Conservation (phyloP, 371 early-diverging fungal genomes). For the Mucor racemosus region DNA sequence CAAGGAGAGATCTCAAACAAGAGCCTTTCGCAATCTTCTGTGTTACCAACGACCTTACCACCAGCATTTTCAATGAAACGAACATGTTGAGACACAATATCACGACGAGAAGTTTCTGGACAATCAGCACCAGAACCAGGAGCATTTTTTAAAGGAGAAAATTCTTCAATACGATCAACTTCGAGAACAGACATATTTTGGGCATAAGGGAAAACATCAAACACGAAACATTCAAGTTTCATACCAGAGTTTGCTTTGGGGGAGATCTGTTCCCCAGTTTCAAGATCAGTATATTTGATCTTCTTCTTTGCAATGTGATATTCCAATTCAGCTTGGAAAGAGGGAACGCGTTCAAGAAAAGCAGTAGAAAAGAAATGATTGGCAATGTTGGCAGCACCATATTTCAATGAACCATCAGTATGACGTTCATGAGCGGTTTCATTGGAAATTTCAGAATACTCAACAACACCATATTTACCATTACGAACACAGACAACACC, state of each 20-base stretch:
- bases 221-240: conserved; percentile 97
- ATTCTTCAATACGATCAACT: conserved; percentile 91
- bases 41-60: conserved; percentile 53
- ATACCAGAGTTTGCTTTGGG: conserved; percentile 85
- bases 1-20: conserved; percentile 88
- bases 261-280: conserved; percentile 71
- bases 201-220: conserved; percentile 95
- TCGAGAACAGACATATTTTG: conserved; percentile 89
- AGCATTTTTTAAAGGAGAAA: conserved; percentile 98
- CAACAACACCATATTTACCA: conserved; percentile 86
- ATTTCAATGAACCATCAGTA: conserved; percentile 74
- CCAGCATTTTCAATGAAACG: conserved; percentile 89
- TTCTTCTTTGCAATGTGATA: conserved; percentile 98
- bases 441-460: conserved; percentile 92
- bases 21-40: conserved; percentile 50
- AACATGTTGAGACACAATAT: conserved; percentile 84
- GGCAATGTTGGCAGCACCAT: conserved; percentile 95
- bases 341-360: conserved; percentile 84
- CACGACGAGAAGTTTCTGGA: conserved; percentile 92
- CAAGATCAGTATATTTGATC: conserved; percentile 89
- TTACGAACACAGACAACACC: conserved; percentile 93
- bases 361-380: conserved; percentile 97
- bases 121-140: conserved; percentile 88
- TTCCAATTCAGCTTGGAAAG: conserved; percentile 81
- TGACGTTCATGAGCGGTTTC: conserved; percentile 72